Percentiles rank a stretch among this genome's conserved stretches.
Evolutionary conservation across 2,329 filamentous ascomycete species (phyloP).

Genomic region (Verticillium albo-atrum): DNA sequence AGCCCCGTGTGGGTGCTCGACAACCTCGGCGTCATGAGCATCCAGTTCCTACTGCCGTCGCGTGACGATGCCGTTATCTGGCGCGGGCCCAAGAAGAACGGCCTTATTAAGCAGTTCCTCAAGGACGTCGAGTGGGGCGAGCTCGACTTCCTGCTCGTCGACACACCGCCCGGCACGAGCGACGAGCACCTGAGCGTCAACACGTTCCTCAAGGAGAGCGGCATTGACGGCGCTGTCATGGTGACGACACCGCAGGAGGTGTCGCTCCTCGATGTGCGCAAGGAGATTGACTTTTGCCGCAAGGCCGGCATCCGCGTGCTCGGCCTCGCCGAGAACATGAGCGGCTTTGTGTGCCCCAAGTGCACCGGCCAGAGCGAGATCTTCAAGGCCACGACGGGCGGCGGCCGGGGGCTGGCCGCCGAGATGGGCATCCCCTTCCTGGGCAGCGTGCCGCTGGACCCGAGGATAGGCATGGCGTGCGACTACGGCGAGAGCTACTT

Average conservation of each 20-base stretch:
- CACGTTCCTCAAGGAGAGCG: slow-evolving; percentile 82
- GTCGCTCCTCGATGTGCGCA: slow-evolving; percentile 83
- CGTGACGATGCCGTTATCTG: slow-evolving; percentile 93
- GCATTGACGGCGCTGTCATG: slow-evolving; percentile 88
- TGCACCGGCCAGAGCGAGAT: slow-evolving; percentile 81
- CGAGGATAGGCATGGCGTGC: slow-evolving; percentile 91
- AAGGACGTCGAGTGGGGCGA: slow-evolving; percentile 99
- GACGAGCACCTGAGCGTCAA: slow-evolving; percentile 97
- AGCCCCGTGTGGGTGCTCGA: slow-evolving; percentile 93
- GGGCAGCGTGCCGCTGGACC: slow-evolving; percentile 86
- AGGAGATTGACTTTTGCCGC: slow-evolving; percentile 95
- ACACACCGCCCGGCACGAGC: slow-evolving; percentile 91
- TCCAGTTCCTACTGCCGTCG: slow-evolving; percentile 96
- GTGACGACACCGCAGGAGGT: slow-evolving; percentile 97
- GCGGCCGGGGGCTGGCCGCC: slow-evolving; percentile 71
- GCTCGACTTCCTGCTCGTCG: slow-evolving; percentile 86
- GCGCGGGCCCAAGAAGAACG: slow-evolving; percentile 98
- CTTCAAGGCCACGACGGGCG: slow-evolving; percentile 87
- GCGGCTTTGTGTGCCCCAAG: slow-evolving; percentile 90
- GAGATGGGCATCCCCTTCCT: slow-evolving; percentile 88
- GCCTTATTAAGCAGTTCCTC: slow-evolving; percentile 93
- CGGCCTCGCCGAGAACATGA: slow-evolving; percentile 97
- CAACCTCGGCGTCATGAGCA: slow-evolving; percentile 92
- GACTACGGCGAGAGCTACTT: slow-evolving; percentile 98
- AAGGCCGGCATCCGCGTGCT: slow-evolving; percentile 89